phyloP scores from a whole-genome alignment of 805 yeast genomes.

The Starmera quercuum region DNA sequence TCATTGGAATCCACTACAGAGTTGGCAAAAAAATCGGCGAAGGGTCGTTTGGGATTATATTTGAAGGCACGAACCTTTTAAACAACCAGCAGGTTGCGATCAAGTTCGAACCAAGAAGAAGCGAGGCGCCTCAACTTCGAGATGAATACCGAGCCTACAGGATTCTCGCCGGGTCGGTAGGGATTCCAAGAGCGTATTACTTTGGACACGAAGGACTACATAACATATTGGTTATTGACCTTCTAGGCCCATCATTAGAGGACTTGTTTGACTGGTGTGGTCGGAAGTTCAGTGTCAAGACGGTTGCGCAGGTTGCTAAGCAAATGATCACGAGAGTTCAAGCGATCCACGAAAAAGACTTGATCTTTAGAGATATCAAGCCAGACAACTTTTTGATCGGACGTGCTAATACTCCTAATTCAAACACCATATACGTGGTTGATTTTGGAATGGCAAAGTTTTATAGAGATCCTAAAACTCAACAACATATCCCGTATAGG shows the following conservation, averaged over 20 bases:
- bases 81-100: constrained; percentile 93
- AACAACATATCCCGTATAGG: constrained; percentile 92
- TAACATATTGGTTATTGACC: constrained; percentile 88
- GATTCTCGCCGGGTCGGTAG: constrained; percentile 70
- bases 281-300: constrained; percentile 76
- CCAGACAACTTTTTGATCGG: constrained; percentile 97
- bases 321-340: constrained; percentile 90
- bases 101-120: constrained; percentile 93
- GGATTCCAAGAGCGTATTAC: constrained; percentile 94
- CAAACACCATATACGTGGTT: constrained; percentile 79
- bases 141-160: constrained; percentile 97
- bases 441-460: constrained; percentile 99
- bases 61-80: constrained; percentile 89
- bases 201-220: constrained; percentile 98
- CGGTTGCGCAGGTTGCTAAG: constrained; percentile 88
- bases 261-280: constrained; percentile 99
- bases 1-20: constrained; percentile 84
- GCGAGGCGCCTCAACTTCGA: constrained; percentile 94
- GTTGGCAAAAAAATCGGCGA: constrained; percentile 98
- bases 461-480: constrained; percentile 93
- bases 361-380: constrained; percentile 93
- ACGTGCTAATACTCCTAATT: constrained; percentile 75
- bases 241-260: constrained; percentile 92
- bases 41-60: constrained; percentile 96
- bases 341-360: constrained; percentile 79